Base-by-base conservation (phyloP, 2,329 filamentous ascomycete species). In the Penicillium sp. region DNA sequence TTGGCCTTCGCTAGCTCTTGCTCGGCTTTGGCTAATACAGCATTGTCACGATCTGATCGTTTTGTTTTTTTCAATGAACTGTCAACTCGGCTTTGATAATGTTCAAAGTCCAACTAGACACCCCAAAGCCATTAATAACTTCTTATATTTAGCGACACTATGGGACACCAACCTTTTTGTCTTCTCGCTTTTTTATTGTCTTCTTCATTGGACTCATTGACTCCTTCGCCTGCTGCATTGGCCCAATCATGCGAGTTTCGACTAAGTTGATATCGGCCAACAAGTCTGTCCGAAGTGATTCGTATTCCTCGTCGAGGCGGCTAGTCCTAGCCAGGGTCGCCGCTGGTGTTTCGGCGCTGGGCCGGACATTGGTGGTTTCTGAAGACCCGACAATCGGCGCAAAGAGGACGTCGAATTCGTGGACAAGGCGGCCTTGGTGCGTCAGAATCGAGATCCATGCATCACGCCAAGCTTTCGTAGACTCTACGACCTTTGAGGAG, bases 161-260 rank as follows among this genome's bases (percentile, higher is more conserved):
- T 18, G 5, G 28, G 47, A 16, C 9, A 57, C 62, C 8, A 21
- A 82, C 81, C 75, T 90, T 87, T 73, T 86, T 89, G 65, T 92
- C 89, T 68, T 94, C 89, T 47, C 91, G 80, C 71, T 90, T 91
- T 75, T 93, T 94, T 66, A 95, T 90, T 1, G 86, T 87, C 74
- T 91, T 94, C 66, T 88, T 86, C 68, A 94, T 79, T 2, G 88
- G 85, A 62, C 86, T 83, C 59, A 93, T 79, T 54, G 77, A 83
- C 52, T 87, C 83, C 65, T 84, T 87, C 7, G 88, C 88, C 52
- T 87, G 82, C 57, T 82, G 83, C 3, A 87, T 87, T 0, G 90
- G 89, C 57, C 79, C 79, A 53, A 92, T 82, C 61, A 94, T 81
- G 62, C 84, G 83, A 9, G 78, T 74, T 62, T 93, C 88, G 61